Base-by-base conservation (phyloP, 192 early-diverging fungal genomes). In the Coemansia sp. region DNA sequence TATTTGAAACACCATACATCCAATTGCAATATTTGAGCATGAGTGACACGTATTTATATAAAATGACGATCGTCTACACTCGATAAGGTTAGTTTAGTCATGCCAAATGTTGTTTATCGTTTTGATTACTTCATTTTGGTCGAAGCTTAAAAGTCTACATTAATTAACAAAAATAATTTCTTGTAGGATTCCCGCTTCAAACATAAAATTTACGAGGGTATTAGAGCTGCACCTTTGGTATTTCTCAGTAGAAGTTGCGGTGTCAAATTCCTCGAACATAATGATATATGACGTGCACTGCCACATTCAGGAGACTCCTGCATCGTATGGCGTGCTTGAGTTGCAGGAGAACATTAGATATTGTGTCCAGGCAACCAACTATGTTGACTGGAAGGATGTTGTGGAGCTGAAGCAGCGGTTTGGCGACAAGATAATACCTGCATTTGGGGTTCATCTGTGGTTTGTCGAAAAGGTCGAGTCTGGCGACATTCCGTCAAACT, bases 391-490 rank as follows among this genome's bases (percentile, higher is more conserved):
- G 78, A 41, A 37, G 37, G 52, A 47, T 3, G 71, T 80, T 1
- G 50, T 51, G 3, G 47, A 42, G 27, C 61, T 80, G 41, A 66
- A 70, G 18, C 40, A 24, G 19, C 41, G 22, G 41, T 30, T 58
- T 37, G 21, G 39, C 34, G 40, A 53, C 33, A 39, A 43, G 38
- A 22, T 71, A 4, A 45, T 80, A 15, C 64, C 78, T 3, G 78
- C 64, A n/a, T 64, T 80, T 44, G 78, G 71, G 10, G 11, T 80
- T 47, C 78, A 80, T 44, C 78, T 71, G n/a, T 80, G 78, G 78
- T 80, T 80, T 61, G 67, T 62, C 13, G 67, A 69, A 42, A 51
- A 64, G 4, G 58, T 73, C 39, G 34, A 27, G 41, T 50, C 57
- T 4, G 61, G 64, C 45, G 61, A 57, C 37, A 67, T 80, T 19